These are phyloP conservation scores for Peronospora destructor DNA, from an alignment of 352 stramenopile species.

Conservation along the genomic window DNA sequence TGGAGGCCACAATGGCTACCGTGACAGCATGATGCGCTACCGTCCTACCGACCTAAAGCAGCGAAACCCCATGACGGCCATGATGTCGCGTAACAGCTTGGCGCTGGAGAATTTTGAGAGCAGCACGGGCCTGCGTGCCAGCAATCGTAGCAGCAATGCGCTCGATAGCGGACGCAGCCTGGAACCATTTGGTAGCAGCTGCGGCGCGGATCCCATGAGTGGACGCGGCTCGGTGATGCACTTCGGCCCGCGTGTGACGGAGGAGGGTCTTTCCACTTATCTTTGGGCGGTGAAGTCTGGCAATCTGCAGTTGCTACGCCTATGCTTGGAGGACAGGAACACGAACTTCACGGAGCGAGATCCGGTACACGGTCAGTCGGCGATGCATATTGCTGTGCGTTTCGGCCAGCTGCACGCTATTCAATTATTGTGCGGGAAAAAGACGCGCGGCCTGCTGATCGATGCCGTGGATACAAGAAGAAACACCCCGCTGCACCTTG, in stretches of 20 bases:
- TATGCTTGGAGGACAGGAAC: slow-evolving; percentile 45
- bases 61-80: slow-evolving; percentile 35
- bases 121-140: slow-evolving; percentile 13
- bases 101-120: slow-evolving; percentile 29
- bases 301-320: slow-evolving; percentile 53
- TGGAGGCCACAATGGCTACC: slow-evolving; percentile 26
- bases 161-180: slow-evolving; percentile 22
- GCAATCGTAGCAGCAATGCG: slow-evolving; percentile 4
- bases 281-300: slow-evolving; percentile 58
- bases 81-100: slow-evolving; percentile 54
- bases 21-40: slow-evolving; percentile 70
- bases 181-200: slow-evolving; percentile 19
- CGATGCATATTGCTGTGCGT: slow-evolving; percentile 73
- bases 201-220: slow-evolving; percentile 27
- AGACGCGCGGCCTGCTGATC: slow-evolving; percentile 46
- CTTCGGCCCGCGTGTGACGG: slow-evolving; percentile 43
- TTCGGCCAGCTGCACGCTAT: slow-evolving; percentile 72
- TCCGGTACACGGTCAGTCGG: slow-evolving; percentile 63
- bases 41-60: slow-evolving; percentile 56
- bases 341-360: slow-evolving; percentile 63
- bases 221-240: slow-evolving; percentile 38
- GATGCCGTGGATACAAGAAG: slow-evolving; percentile 62
- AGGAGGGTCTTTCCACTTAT: slow-evolving; percentile 53
- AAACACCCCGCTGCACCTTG: slow-evolving; percentile 76
- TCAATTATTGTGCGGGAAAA: slow-evolving; percentile 64